Evolutionary conservation across 2,329 filamentous ascomycete genomes (phyloP).

Genomic region (Penicillium sp.): DNA sequence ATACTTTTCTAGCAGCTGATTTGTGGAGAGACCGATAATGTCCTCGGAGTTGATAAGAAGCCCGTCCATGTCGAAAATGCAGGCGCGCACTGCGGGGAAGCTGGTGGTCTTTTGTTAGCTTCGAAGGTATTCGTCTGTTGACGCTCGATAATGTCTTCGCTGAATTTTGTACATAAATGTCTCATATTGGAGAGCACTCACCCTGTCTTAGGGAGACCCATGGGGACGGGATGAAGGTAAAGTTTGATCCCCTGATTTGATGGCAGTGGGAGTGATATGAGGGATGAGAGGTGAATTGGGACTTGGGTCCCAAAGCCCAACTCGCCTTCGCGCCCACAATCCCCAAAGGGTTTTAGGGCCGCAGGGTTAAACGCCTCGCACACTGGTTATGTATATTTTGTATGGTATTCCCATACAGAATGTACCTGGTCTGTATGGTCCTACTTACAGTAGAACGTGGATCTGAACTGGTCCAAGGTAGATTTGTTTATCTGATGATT

Average conservation of each 20-base stretch:
- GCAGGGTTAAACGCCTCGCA: neutral
- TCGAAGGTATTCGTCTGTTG: neutral
- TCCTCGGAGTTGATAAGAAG: slow-evolving; percentile 38
- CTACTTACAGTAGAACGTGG: no score
- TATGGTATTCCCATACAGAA: no score
- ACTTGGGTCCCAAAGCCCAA: neutral
- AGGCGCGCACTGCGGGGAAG: slow-evolving; percentile 31
- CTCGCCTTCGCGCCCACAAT: neutral
- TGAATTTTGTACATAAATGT: neutral
- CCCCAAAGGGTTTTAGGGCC: neutral
- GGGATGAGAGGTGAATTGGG: neutral
- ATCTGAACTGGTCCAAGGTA: no score
- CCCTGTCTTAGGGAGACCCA: neutral
- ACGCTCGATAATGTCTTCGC: neutral
- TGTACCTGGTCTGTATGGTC: no score
- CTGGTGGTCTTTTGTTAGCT: slow-evolving; percentile 15
- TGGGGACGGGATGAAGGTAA: neutral
- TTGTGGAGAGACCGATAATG: slow-evolving; percentile 25
- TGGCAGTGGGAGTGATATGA: neutral
- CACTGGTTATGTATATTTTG: neutral
- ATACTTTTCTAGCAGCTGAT: slow-evolving; percentile 22
- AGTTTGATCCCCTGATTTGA: neutral
- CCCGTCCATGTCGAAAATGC: slow-evolving; percentile 38
- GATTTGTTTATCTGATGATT: no score
- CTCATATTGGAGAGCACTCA: neutral